Evolutionary conservation across 441 rosid genomes (phyloP).

Genomic region (Adansonia rubrostipa): DNA sequence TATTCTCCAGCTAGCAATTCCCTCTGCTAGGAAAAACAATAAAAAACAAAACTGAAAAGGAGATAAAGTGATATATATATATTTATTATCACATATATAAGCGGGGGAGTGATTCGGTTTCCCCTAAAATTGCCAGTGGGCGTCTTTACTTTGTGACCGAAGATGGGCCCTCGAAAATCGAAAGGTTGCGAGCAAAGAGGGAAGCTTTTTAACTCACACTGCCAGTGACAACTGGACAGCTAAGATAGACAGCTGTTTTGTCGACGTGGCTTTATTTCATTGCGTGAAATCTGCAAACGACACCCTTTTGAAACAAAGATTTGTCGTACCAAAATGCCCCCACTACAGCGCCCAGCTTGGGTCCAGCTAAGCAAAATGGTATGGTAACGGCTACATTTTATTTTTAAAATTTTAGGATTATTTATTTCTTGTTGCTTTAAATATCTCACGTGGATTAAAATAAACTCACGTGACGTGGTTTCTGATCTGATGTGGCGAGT

Average conservation of each 20-base stretch:
- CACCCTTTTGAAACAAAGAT: constrained; percentile 25
- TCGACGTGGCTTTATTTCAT: constrained; percentile 23
- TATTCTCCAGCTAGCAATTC: constrained; percentile 44
- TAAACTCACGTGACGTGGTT: constrained; percentile 40
- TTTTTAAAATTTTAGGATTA: not conserved
- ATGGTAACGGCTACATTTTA: constrained; percentile 58
- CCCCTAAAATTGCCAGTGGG: not conserved
- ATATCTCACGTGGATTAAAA: constrained; percentile 44
- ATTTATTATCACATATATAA: too few relatives aligned
- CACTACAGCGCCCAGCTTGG: constrained; percentile 30
- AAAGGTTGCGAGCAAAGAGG: constrained; percentile 32
- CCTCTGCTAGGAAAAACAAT: constrained; percentile 1
- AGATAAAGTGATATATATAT: too few relatives aligned
- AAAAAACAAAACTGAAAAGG: not conserved
- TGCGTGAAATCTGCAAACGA: constrained; percentile 21
- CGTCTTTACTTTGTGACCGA: not conserved
- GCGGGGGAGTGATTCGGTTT: not conserved
- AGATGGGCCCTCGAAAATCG: constrained; percentile 1
- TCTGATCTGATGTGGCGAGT: constrained; percentile 25
- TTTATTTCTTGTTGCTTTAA: constrained; percentile 29
- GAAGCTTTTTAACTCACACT: constrained; percentile 29
- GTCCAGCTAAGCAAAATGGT: constrained; percentile 41
- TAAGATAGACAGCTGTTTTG: constrained; percentile 45
- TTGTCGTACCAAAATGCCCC: constrained; percentile 41
- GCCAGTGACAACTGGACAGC: constrained; percentile 54